A percentile compares a stretch with the other conserved stretches of the same genome.
Conservation (phyloP, 352 stramenopile genomes). For the Phytophthora sp. region DNA sequence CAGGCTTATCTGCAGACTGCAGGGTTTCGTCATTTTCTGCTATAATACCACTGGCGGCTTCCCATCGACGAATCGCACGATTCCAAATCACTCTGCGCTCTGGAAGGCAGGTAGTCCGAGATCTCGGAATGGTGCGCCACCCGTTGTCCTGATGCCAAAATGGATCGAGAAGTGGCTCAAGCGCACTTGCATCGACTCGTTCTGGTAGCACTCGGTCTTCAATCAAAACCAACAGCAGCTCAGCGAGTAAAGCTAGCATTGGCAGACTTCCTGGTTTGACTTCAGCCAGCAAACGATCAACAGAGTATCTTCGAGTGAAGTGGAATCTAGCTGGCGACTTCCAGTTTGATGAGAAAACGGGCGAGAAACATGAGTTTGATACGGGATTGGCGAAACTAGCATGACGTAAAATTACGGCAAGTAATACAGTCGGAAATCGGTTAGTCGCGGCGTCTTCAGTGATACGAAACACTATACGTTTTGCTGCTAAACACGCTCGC, state of each 20-base stretch:
- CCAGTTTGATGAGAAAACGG: slow-evolving; percentile 24
- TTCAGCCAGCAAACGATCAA: slow-evolving; percentile 52
- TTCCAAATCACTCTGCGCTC: slow-evolving; percentile 69
- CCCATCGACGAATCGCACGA: slow-evolving; percentile 61
- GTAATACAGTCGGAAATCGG: slow-evolving; percentile 45
- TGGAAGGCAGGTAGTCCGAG: slow-evolving; percentile 28
- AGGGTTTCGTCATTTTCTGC: background rate
- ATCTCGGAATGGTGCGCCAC: slow-evolving; percentile 28
- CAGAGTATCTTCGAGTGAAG: slow-evolving; percentile 50
- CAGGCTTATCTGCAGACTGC: background rate
- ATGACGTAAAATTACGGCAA: slow-evolving; percentile 50
- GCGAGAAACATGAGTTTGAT: slow-evolving; percentile 3
- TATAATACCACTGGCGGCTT: slow-evolving; percentile 27
- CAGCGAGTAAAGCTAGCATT: slow-evolving; percentile 51
- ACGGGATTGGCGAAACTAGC: slow-evolving; percentile 36
- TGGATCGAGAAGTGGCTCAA: slow-evolving; percentile 49
- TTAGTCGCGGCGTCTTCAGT: slow-evolving; percentile 30
- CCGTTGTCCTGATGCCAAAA: slow-evolving; percentile 55
- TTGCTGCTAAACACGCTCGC: slow-evolving; percentile 34
- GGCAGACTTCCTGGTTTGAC: slow-evolving; percentile 40
- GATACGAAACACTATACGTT: slow-evolving; percentile 51
- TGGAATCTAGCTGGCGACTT: slow-evolving; percentile 39
- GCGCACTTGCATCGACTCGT: slow-evolving; percentile 21
- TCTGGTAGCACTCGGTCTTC: slow-evolving; percentile 29
- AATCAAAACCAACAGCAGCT: slow-evolving; percentile 59